phyloP scores from a whole-genome alignment of 768 basidiomycete species.

The Trametes villosa region DNA sequence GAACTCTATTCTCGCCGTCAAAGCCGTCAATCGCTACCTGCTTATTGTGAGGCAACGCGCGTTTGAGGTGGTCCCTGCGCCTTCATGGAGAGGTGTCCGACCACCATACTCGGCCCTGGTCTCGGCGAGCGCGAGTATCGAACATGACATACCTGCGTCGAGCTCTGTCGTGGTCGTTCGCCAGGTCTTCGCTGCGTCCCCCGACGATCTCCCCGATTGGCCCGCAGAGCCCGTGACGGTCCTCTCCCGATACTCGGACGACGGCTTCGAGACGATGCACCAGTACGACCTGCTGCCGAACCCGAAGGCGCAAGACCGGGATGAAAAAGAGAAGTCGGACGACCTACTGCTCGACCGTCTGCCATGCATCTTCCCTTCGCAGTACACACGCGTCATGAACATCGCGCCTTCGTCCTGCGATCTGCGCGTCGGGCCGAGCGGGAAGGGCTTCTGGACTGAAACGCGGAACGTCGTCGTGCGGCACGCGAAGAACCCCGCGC shows the following conservation, averaged over 20 bases:
- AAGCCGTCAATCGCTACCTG: constrained; percentile 33
- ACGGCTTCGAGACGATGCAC: constrained; percentile 32
- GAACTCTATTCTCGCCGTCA: constrained; percentile 32
- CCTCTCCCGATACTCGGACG: constrained; percentile 31
- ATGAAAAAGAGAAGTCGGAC: neutral
- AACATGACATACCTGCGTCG: constrained; percentile 28
- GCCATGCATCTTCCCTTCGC: constrained; percentile 35
- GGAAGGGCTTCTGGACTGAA: constrained; percentile 43
- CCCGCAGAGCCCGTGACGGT: constrained; percentile 38
- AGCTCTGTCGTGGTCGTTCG: constrained; percentile 36
- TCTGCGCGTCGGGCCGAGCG: constrained; percentile 34
- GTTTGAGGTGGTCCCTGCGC: constrained; percentile 30
- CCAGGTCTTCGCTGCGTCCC: constrained; percentile 8
- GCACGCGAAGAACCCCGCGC: constrained; percentile 34
- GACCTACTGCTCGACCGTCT: constrained; percentile 8
- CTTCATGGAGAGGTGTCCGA: constrained; percentile 23
- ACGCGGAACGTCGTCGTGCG: constrained; percentile 37
- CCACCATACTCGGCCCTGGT: constrained; percentile 4
- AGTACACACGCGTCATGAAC: constrained; percentile 25
- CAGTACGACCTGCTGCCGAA: constrained; percentile 38
- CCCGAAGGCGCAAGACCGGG: constrained; percentile 8
- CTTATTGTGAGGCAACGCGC: constrained; percentile 34
- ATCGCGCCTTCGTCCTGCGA: constrained; percentile 37
- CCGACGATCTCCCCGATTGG: constrained; percentile 33
- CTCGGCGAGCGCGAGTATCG: constrained; percentile 18